A percentile compares a stretch with the other conserved stretches of the same genome.
Evolutionary conservation across 2,329 filamentous ascomycete species (phyloP).

Genomic region (Alternaria angustiovoidea): DNA sequence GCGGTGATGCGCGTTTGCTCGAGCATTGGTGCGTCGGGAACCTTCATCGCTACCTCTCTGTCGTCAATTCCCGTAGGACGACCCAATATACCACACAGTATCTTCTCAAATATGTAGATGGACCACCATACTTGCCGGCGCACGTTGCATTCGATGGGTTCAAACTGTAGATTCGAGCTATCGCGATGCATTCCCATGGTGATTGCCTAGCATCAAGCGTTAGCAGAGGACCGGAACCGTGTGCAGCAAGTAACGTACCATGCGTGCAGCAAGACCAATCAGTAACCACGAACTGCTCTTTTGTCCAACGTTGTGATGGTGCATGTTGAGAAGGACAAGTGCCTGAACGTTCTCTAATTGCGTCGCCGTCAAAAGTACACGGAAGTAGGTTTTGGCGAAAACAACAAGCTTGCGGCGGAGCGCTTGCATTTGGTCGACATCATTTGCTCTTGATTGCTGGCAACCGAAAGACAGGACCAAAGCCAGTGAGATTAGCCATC

Average conservation of each 20-base stretch:
- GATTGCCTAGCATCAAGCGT: conserved; percentile 42
- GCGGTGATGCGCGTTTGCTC: conserved; percentile 28
- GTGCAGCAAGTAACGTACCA: conserved; percentile 30
- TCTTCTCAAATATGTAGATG: conserved; percentile 37
- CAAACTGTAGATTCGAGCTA: conserved; percentile 50
- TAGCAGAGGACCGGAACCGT: neutral
- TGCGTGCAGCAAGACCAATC: conserved; percentile 53
- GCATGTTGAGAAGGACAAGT: conserved; percentile 53
- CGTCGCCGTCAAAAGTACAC: conserved; percentile 49
- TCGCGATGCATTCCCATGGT: conserved; percentile 57
- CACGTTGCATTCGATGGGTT: conserved; percentile 40
- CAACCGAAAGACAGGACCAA: conserved; percentile 55
- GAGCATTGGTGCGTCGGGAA: conserved; percentile 29
- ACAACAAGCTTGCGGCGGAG: conserved; percentile 34
- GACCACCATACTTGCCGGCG: conserved; percentile 39
- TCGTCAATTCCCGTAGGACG: conserved; percentile 40
- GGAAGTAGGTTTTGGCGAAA: conserved; percentile 46
- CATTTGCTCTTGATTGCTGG: conserved; percentile 48
- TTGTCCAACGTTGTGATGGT: conserved; percentile 55
- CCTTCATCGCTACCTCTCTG: conserved; percentile 29
- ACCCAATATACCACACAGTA: conserved; percentile 36
- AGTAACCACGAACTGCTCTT: conserved; percentile 54
- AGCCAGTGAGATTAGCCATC: conserved; percentile 54
- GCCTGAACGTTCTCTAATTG: conserved; percentile 55
- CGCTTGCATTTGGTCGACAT: conserved; percentile 27